Evolutionary conservation across 257 asterid species (phyloP).

Genomic region (Jacaranda copaia): DNA sequence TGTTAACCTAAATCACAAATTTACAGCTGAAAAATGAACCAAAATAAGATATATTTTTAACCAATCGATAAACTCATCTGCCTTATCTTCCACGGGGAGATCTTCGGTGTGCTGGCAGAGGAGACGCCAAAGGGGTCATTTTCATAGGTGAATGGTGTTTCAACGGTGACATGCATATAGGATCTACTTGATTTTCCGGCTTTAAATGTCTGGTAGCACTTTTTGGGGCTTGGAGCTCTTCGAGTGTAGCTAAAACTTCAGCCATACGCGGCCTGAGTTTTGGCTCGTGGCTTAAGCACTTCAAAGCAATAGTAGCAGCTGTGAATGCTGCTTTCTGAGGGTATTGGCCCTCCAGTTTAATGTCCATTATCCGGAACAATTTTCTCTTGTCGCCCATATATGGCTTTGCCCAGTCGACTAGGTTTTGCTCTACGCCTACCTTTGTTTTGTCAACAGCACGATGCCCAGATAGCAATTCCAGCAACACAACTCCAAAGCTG

Average conservation of each 20-base stretch:
- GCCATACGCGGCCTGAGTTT: slow-evolving; percentile 76
- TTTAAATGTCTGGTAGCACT: slow-evolving; percentile 39
- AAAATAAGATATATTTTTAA: neutral
- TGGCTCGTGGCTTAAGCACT: slow-evolving; percentile 65
- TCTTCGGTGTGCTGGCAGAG: slow-evolving; percentile 56
- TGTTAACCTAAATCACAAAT: slow-evolving; percentile 32
- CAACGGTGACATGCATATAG: slow-evolving; percentile 36
- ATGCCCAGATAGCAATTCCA: slow-evolving; percentile 74
- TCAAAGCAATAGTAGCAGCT: slow-evolving; percentile 70
- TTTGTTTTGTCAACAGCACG: slow-evolving; percentile 72
- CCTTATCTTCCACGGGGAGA: slow-evolving; percentile 58
- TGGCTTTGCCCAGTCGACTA: slow-evolving; percentile 85
- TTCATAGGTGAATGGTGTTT: slow-evolving; percentile 55
- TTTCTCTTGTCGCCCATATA: slow-evolving; percentile 72
- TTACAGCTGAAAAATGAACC: slow-evolving; percentile 35
- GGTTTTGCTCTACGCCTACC: slow-evolving; percentile 67
- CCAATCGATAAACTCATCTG: slow-evolving; percentile 4
- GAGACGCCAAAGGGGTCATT: slow-evolving; percentile 60
- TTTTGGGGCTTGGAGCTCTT: slow-evolving; percentile 65
- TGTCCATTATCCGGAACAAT: slow-evolving; percentile 79
- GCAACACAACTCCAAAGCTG: slow-evolving; percentile 85
- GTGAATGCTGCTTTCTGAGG: slow-evolving; percentile 75
- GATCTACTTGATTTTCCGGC: slow-evolving; percentile 36
- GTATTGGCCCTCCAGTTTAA: slow-evolving; percentile 77
- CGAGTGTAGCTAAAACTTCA: slow-evolving; percentile 66